A percentile compares a stretch with the other conserved stretches of the same genome.
These are phyloP conservation scores for Irpex lacteus DNA, from an alignment of 1,284 basidiomycete species.

Conservation along the genomic window DNA sequence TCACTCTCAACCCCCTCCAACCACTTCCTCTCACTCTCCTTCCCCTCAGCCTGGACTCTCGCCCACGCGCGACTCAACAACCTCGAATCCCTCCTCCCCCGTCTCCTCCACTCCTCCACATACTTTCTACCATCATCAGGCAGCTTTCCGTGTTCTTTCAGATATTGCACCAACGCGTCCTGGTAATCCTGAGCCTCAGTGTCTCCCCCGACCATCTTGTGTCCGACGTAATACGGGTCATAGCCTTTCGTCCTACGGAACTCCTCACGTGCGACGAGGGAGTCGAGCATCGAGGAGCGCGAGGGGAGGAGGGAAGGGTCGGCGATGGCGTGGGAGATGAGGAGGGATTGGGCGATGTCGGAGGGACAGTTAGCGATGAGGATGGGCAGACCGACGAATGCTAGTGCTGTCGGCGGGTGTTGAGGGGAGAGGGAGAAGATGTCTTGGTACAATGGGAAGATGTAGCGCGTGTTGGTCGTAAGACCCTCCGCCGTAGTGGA, in stretches of 20 bases:
- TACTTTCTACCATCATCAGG: conserved; percentile 41
- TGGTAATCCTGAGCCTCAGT: conserved; percentile 45
- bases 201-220: conserved; percentile 37
- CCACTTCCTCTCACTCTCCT: conserved; percentile 36
- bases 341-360: conserved; percentile 48
- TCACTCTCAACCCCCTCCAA: conserved; percentile 36
- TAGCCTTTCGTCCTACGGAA: conserved; percentile 35
- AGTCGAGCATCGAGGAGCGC: conserved; percentile 36
- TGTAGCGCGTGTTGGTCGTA: conserved; percentile 48
- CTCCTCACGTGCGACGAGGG: conserved; percentile 41
- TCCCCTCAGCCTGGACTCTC: conserved; percentile 32
- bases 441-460: conserved; percentile 53
- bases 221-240: conserved; percentile 50
- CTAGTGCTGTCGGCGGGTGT: conserved; percentile 45
- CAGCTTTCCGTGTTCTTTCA: conserved; percentile 40
- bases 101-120: conserved; percentile 48
- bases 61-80: conserved; percentile 43
- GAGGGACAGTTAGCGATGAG: conserved; percentile 47
- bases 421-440: conserved; percentile 46
- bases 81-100: conserved; percentile 29
- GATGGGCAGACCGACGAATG: conserved; percentile 50
- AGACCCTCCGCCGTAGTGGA: conserved; percentile 30
- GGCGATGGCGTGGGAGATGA: conserved; percentile 42
- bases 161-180: conserved; percentile 41
- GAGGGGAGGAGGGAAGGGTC: conserved; percentile 39